A percentile compares a stretch with the other conserved stretches of the same genome.
Evolutionary conservation across 2,329 filamentous ascomycete species (phyloP).

Genomic region (Tolypocladium tropicale): DNA sequence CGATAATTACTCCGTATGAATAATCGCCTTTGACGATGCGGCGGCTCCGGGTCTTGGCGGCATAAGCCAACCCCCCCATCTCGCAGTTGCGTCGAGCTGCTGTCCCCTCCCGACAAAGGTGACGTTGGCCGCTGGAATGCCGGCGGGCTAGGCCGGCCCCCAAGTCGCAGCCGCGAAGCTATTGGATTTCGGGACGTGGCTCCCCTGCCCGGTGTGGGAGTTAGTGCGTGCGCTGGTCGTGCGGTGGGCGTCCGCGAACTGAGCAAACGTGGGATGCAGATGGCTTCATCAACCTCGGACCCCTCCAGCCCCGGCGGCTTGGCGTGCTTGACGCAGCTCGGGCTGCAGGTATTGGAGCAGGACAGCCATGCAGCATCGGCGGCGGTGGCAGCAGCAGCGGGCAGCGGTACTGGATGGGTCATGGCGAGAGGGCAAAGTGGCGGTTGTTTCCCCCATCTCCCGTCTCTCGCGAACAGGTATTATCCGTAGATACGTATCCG

Average conservation of each 20-base stretch:
- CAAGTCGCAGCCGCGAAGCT: not conserved
- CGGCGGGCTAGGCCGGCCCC: not conserved
- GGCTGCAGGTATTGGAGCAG: not conserved
- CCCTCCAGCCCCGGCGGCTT: not conserved
- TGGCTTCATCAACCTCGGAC: not conserved
- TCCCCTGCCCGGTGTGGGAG: not conserved
- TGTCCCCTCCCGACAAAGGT: not conserved
- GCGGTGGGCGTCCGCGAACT: too few species aligned
- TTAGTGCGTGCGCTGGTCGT: not conserved
- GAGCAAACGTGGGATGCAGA: not conserved
- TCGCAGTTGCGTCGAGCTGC: not conserved
- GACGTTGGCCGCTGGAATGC: not conserved
- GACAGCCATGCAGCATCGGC: not conserved
- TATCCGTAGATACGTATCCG: too few species aligned
- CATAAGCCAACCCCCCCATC: not conserved
- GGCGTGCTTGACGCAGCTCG: not conserved
- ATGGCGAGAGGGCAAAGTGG: too few species aligned
- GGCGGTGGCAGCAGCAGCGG: too few species aligned
- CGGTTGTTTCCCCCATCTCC: not conserved
- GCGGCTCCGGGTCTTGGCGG: not conserved
- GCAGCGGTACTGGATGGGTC: too few species aligned
- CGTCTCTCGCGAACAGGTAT: too few species aligned
- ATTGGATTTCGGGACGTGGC: not conserved
- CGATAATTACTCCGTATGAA: too few species aligned
- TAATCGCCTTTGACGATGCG: not conserved